phyloP scores from a whole-genome alignment of 1,284 basidiomycete species.

The Ceratobasidium sp. region DNA sequence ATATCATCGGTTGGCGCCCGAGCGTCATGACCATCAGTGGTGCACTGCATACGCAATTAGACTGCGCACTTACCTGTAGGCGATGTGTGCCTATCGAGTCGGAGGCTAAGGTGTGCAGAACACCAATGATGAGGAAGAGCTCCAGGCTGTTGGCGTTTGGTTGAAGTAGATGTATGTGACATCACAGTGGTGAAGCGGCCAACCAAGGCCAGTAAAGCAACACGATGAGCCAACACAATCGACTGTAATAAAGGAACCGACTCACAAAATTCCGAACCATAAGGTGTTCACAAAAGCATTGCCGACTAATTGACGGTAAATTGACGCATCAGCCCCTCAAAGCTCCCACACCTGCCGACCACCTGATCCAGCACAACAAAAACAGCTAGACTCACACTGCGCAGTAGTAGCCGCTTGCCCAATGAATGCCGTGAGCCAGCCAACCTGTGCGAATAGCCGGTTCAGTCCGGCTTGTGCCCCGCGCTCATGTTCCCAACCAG shows the following conservation, averaged over 20 bases:
- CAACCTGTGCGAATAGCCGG: conserved; percentile 64
- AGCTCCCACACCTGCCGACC: conserved; percentile 45
- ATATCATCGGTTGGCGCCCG: conserved; percentile 55
- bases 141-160: conserved; percentile 64
- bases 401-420: conserved; percentile 78
- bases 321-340: conserved; percentile 50
- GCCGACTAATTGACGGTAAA: conserved; percentile 50
- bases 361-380: conserved; percentile 47
- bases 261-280: conserved; percentile 90
- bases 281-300: conserved; percentile 69
- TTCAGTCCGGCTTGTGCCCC: conserved; percentile 40
- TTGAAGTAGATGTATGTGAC: neutral
- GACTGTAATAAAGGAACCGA: conserved; percentile 13
- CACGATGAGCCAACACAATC: neutral
- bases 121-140: conserved; percentile 82
- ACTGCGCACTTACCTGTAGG: conserved; percentile 59
- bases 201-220: neutral
- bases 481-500: neutral
- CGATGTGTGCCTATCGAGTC: conserved; percentile 88
- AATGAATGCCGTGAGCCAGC: conserved; percentile 95
- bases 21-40: neutral
- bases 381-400: conserved; percentile 63
- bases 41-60: conserved; percentile 47
- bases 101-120: conserved; percentile 84
- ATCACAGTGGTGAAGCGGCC: neutral